These are phyloP conservation scores for Maudiozyma saulgeensis DNA, from an alignment of 805 yeast species.

Conservation along the genomic window DNA sequence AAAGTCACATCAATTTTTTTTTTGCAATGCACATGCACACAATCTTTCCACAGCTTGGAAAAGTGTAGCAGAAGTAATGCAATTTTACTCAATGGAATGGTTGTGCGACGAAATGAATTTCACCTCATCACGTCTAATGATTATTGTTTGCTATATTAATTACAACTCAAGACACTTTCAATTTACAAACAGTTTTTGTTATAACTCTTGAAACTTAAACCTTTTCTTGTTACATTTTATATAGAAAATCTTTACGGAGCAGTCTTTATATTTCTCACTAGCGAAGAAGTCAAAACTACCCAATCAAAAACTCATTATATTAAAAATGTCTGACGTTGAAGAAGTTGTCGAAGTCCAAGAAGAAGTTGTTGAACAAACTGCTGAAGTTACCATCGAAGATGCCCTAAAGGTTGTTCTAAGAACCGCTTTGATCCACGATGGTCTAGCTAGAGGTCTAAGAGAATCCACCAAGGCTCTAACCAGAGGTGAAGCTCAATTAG, in stretches of 20 bases:
- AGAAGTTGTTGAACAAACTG: conserved; percentile 73
- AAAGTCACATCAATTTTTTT: too few relatives aligned
- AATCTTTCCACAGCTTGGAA: too few relatives aligned
- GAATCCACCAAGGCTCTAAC: conserved; percentile 99
- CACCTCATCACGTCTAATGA: too few relatives aligned
- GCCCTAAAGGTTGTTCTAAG: conserved; percentile 96
- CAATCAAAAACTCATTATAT: conserved; percentile 3
- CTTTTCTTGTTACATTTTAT: not conserved
- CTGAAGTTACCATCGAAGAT: conserved; percentile 93
- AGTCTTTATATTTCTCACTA: conserved; percentile 36
- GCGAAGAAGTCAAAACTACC: conserved; percentile 60
- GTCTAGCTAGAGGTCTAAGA: conserved; percentile 99
- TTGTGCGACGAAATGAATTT: too few relatives aligned
- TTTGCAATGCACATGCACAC: too few relatives aligned
- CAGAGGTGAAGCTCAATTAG: conserved; percentile 94
- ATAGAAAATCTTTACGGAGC: conserved; percentile 42
- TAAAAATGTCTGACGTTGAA: conserved; percentile 24
- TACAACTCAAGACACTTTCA: not conserved
- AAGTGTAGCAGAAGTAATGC: too few relatives aligned
- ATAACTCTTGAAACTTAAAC: not conserved
- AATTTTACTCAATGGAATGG: too few relatives aligned
- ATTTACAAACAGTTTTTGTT: not conserved
- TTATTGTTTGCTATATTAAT: not conserved
- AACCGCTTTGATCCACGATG: conserved; percentile 96
- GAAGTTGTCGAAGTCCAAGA: conserved; percentile 85